These are phyloP conservation scores for Pouteria glomerata DNA, from an alignment of 148 eudicot genomes.

Conservation along the genomic window DNA sequence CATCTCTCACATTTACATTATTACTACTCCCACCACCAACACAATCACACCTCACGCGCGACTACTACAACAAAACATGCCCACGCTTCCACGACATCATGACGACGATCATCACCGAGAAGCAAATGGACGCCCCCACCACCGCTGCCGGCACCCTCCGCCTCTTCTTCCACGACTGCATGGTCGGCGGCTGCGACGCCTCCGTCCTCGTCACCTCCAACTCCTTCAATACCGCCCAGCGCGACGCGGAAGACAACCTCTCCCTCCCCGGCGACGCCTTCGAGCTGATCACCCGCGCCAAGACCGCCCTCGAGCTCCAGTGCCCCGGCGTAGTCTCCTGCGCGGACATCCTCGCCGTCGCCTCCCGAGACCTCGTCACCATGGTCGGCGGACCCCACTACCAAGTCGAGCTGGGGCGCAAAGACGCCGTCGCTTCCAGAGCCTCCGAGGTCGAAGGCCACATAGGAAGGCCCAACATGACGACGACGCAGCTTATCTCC, in stretches of 20 bases:
- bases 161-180: slow-evolving; percentile 57
- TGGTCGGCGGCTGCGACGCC: slow-evolving; percentile 51
- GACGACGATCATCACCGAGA: slow-evolving; percentile 22
- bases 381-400: slow-evolving; percentile 68
- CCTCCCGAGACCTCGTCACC: slow-evolving; percentile 50
- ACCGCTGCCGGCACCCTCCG: slow-evolving; percentile 48
- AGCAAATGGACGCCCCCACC: slow-evolving; percentile 39
- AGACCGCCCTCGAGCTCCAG: slow-evolving; percentile 51
- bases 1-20: slow-evolving; percentile 1
- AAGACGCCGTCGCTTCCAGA: slow-evolving; percentile 45
- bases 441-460: slow-evolving; percentile 49
- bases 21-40: neutral
- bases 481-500: slow-evolving; percentile 40
- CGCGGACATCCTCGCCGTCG: slow-evolving; percentile 54
- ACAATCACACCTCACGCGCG: slow-evolving; percentile 16
- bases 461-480: slow-evolving; percentile 57
- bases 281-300: slow-evolving; percentile 59
- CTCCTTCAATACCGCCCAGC: slow-evolving; percentile 45
- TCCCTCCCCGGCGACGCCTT: slow-evolving; percentile 69
- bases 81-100: slow-evolving; percentile 33
- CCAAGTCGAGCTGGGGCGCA: slow-evolving; percentile 51
- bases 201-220: slow-evolving; percentile 49
- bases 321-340: slow-evolving; percentile 77
- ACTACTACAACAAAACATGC: slow-evolving; percentile 50
- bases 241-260: slow-evolving; percentile 47